A percentile compares a stretch with the other conserved stretches of the same genome.
These are phyloP conservation scores for Colletotrichum caudatum DNA, from an alignment of 2,329 filamentous ascomycete species.

Conservation along the genomic window DNA sequence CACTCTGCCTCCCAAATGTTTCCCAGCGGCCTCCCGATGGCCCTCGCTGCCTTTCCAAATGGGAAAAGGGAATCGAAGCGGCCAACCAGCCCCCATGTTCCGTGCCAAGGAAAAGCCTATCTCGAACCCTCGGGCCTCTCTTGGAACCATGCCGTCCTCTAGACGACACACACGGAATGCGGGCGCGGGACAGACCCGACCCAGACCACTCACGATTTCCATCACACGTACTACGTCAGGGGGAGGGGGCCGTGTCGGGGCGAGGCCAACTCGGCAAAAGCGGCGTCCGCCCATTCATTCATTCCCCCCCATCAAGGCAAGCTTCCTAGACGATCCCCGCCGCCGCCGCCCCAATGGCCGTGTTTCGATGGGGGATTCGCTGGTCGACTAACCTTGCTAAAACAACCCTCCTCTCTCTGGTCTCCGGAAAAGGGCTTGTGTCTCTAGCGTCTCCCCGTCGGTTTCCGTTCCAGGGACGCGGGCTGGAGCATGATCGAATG, in stretches of 20 bases:
- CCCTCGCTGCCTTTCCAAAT: too few species aligned
- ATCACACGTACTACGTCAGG: constrained; percentile 19
- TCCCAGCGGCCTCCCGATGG: neutral
- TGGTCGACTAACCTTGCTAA: too few species aligned
- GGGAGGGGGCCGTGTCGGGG: constrained; percentile 9
- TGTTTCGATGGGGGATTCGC: neutral
- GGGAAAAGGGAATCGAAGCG: too few species aligned
- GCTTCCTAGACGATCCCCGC: neutral
- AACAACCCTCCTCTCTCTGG: neutral
- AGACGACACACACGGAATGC: neutral
- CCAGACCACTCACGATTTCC: neutral
- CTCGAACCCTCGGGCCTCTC: neutral
- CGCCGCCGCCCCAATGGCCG: neutral
- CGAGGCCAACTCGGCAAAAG: constrained; percentile 24
- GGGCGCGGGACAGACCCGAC: constrained; percentile 22
- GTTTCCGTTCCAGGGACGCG: constrained; percentile 16
- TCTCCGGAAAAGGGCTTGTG: constrained; percentile 9
- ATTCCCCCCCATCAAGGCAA: neutral
- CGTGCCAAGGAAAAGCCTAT: neutral
- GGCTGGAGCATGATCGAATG: constrained; percentile 9
- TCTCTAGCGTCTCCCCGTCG: constrained; percentile 17
- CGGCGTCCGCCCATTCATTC: neutral
- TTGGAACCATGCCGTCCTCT: neutral
- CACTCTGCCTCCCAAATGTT: too few species aligned
- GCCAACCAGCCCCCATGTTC: neutral